These are phyloP conservation scores for Passiflora organensis DNA, from an alignment of 345 rosid genomes.

Conservation along the genomic window DNA sequence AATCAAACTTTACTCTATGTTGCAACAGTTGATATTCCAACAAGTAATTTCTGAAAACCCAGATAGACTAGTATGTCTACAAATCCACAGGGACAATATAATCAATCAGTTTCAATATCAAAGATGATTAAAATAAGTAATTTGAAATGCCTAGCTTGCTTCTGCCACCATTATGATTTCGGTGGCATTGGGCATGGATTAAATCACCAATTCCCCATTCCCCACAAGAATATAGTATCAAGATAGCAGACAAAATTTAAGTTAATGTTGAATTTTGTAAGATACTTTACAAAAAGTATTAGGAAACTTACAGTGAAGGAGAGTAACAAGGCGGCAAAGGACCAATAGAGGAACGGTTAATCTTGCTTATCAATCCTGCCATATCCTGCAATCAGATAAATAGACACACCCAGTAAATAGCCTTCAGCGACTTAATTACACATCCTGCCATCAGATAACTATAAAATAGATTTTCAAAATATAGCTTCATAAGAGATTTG, in stretches of 20 bases:
- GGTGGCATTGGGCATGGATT: not conserved
- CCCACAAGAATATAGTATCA: too few species aligned
- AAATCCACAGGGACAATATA: not conserved
- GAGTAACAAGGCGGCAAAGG: conserved; percentile 91
- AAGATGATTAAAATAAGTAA: too few species aligned
- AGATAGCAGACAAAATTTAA: too few species aligned
- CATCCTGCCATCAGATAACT: not conserved
- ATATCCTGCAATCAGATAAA: conserved; percentile 62
- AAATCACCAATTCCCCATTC: not conserved
- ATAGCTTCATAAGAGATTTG: conserved; percentile 2
- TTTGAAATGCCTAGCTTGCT: not conserved
- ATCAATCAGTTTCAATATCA: too few species aligned
- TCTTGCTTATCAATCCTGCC: conserved; percentile 99
- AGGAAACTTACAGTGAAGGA: conserved; percentile 71
- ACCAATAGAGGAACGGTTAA: conserved; percentile 93
- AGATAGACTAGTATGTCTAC: too few species aligned
- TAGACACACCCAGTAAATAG: too few species aligned
- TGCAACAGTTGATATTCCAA: not conserved
- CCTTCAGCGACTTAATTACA: conserved; percentile 2
- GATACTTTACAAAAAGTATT: not conserved
- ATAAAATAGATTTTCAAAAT: conserved; percentile 6
- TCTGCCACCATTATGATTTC: not conserved
- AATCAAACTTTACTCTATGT: not conserved
- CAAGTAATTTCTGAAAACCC: too few species aligned
- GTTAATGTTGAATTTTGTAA: too few species aligned